Evolutionary conservation across 495 filamentous ascomycete species (phyloP).

Genomic region (Trichoderma virens): DNA sequence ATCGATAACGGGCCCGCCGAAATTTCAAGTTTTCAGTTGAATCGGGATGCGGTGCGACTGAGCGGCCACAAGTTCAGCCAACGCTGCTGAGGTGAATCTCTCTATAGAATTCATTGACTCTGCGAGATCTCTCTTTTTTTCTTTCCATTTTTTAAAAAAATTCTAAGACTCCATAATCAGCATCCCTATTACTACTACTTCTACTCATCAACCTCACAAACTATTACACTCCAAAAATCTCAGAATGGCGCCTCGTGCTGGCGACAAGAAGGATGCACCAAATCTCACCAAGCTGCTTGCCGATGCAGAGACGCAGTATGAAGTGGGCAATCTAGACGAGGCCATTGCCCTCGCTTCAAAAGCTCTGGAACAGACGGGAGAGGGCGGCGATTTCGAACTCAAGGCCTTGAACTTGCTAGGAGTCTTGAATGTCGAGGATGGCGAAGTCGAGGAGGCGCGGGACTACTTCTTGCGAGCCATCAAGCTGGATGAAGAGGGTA

Average conservation of each 20-base stretch:
- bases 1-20: constrained; percentile 8
- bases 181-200: too few species aligned
- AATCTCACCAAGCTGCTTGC: constrained; percentile 44
- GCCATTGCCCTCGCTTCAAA: constrained; percentile 59
- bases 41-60: background rate
- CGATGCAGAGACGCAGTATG: constrained; percentile 59
- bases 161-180: too few species aligned
- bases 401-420: constrained; percentile 70
- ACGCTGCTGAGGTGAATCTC: background rate
- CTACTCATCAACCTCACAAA: background rate
- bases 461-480: constrained; percentile 62
- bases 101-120: background rate
- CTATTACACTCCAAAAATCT: background rate
- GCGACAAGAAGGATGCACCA: constrained; percentile 1
- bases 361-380: constrained; percentile 42
- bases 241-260: constrained; percentile 10
- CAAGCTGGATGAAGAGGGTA: constrained; percentile 64
- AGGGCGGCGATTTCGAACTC: constrained; percentile 33
- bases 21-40: constrained; percentile 8
- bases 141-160: too few species aligned
- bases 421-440: constrained; percentile 78
- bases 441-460: constrained; percentile 65
- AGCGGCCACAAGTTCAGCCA: too few species aligned
- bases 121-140: background rate
- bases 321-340: constrained; percentile 60